Conservation (phyloP, 805 yeast species). For the Starmerella lactis-condensi region DNA sequence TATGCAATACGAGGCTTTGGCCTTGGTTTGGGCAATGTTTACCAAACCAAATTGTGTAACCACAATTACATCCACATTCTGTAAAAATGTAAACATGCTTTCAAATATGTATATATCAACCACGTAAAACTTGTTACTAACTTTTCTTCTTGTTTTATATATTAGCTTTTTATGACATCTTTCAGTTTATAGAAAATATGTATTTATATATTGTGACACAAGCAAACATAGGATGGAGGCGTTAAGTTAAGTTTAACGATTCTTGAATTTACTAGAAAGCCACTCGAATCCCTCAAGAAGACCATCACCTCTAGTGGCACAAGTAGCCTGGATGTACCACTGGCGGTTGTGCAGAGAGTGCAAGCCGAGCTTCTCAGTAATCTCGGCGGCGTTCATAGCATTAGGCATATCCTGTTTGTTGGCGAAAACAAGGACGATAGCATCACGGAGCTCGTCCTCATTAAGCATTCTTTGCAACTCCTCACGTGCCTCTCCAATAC, state of each 20-base stretch:
- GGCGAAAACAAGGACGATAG: constrained; percentile 85
- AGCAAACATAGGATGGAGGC: constrained; percentile 1
- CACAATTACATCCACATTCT: too few relatives aligned
- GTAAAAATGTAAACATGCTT: too few relatives aligned
- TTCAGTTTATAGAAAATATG: too few relatives aligned
- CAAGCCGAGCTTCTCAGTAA: constrained; percentile 89
- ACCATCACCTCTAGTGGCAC: constrained; percentile 99
- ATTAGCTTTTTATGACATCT: too few relatives aligned
- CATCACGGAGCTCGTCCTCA: constrained; percentile 96
- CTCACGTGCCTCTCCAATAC: constrained; percentile 95
- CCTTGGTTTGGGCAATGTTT: too few relatives aligned
- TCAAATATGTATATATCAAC: too few relatives aligned
- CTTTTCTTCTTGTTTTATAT: too few relatives aligned
- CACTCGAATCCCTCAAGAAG: constrained; percentile 94
- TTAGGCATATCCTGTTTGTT: constrained; percentile 98
- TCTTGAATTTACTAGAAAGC: constrained; percentile 81
- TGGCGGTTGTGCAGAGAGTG: constrained; percentile 97
- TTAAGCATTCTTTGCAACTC: constrained; percentile 95
- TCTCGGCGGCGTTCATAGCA: constrained; percentile 97
- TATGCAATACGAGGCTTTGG: too few relatives aligned
- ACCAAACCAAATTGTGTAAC: too few relatives aligned
- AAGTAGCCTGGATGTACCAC: constrained; percentile 97
- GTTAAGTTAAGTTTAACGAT: constrained; percentile 18
- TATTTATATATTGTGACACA: too few relatives aligned
- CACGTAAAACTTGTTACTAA: too few relatives aligned